Evolutionary conservation across 2,329 filamentous ascomycete genomes (phyloP).

Genomic region (Kalaharituber pfeilii): DNA sequence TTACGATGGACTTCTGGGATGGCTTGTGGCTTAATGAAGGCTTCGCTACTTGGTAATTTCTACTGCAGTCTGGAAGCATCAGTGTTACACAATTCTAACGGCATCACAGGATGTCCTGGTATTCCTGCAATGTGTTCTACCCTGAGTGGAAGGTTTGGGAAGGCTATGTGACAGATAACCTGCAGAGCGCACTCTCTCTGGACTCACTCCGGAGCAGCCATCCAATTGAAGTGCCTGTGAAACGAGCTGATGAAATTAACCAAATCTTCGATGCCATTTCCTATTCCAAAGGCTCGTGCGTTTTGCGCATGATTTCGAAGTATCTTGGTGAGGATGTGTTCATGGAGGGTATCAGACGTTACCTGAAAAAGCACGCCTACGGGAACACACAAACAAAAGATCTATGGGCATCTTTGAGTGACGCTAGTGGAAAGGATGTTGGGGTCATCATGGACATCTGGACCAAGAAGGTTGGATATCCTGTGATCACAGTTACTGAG

Average conservation of each 20-base stretch:
- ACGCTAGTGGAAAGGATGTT: constrained; percentile 81
- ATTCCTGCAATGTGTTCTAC: constrained; percentile 85
- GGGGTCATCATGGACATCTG: constrained; percentile 84
- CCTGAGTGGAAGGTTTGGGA: constrained; percentile 99
- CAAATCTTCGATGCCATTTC: constrained; percentile 97
- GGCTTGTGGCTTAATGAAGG: constrained; percentile 92
- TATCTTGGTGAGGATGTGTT: constrained; percentile 86
- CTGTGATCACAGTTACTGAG: constrained; percentile 67
- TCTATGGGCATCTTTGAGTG: constrained; percentile 71
- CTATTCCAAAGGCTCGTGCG: constrained; percentile 90
- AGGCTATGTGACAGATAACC: constrained; percentile 78
- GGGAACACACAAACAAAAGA: constrained; percentile 84
- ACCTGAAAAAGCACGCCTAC: constrained; percentile 93
- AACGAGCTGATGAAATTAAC: constrained; percentile 88
- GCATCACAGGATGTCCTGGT: constrained; percentile 55
- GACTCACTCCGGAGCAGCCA: constrained; percentile 90
- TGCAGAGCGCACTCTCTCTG: constrained; percentile 70
- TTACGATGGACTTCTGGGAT: constrained; percentile 98
- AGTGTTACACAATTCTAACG: neutral
- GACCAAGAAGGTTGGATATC: constrained; percentile 93
- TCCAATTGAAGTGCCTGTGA: constrained; percentile 89
- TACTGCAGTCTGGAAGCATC: neutral
- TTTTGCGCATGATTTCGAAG: constrained; percentile 92
- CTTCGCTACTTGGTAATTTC: constrained; percentile 53
- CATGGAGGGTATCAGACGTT: constrained; percentile 75